Base-by-base conservation (phyloP, 2,329 filamentous ascomycete species). In the Calonectria montana region DNA sequence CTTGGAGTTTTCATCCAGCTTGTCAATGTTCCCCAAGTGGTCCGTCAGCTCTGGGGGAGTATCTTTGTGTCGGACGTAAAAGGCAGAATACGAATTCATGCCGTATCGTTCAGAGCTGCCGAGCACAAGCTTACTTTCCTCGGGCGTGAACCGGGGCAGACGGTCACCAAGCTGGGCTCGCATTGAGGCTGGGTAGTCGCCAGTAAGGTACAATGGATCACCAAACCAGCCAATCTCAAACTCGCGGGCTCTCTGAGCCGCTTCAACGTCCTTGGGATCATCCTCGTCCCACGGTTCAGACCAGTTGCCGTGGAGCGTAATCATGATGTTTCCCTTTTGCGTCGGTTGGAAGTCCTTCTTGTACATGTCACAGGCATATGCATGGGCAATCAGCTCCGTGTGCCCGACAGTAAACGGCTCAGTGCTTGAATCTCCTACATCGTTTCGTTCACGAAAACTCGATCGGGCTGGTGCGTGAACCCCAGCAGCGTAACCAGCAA, bases 211-310 rank as follows among this genome's bases (percentile, higher is more conserved):
- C 7, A 84, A 67, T 12, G 83, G 83, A 55, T 84, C 82, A 12
- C 79, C 83, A 48, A 84, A 86, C 84, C 84, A 86, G 2, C 79
- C 83, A 48, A 85, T 84, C 67, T 85, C 83, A 31, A 86, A 86
- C 64, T 86, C 83, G 25, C 80, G 80, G 0, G 82, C 82, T n/a
- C 83, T 79, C 69, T 85, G 77, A 8, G 84, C 83, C 1, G 83
- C 83, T 47, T 82, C 82, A 15, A 82, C 74, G 61, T 84, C 83
- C 18, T 75, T 76, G 2, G 82, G 81, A 21, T 83, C 81, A 4
- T 77, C 67, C 9, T 73, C 76, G 62, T 84, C 82, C 82, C 83
- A 85, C 0, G 84, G 84, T 69, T 84, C 82, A 2, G 82, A 83
- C 80, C 83, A 85, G 67, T 86, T 85, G 4, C 84, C 84, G 69